Conservation (phyloP, 805 yeast species). For the Zygoascus bituminiphila region DNA sequence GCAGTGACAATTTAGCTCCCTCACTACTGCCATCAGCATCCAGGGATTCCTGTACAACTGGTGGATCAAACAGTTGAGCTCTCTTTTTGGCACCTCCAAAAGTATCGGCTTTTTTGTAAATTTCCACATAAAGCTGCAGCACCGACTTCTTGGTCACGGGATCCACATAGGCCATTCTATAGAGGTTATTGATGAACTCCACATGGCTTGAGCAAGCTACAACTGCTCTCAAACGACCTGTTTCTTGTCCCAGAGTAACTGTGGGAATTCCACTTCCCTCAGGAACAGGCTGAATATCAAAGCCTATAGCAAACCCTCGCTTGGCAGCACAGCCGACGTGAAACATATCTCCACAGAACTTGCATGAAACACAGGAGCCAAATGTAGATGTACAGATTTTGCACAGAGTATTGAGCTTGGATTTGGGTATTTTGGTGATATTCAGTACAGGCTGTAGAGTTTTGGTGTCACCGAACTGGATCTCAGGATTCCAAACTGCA, state of each 20-base stretch:
- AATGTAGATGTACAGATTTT: slow-evolving; percentile 40
- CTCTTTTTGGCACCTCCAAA: slow-evolving; percentile 12
- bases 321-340: slow-evolving; percentile 57
- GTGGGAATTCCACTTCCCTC: slow-evolving; percentile 5
- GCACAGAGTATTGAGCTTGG: slow-evolving; percentile 28
- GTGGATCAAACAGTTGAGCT: slow-evolving; percentile 4
- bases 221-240: slow-evolving; percentile 23
- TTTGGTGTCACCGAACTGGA: slow-evolving; percentile 36
- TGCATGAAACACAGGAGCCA: slow-evolving; percentile 46
- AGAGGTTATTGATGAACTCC: slow-evolving; percentile 10
- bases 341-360: slow-evolving; percentile 32
- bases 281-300: slow-evolving; percentile 31
- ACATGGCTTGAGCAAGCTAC: slow-evolving; percentile 27
- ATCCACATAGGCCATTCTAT: slow-evolving; percentile 22
- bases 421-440: slow-evolving; percentile 23
- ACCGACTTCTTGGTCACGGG: slow-evolving; percentile 19
- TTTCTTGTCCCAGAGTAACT: slow-evolving; percentile 17
- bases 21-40: not conserved
- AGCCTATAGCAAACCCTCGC: slow-evolving; percentile 44
- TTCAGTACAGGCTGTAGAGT: slow-evolving; percentile 43
- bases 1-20: not conserved
- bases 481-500: slow-evolving; percentile 46
- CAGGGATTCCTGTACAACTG: not conserved
- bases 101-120: slow-evolving; percentile 16
- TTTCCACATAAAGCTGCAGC: slow-evolving; percentile 24